Percentiles rank a stretch among this genome's conserved stretches.
Evolutionary conservation across 2,329 filamentous ascomycete genomes (phyloP).

Genomic region (Penicillium capsulatum): DNA sequence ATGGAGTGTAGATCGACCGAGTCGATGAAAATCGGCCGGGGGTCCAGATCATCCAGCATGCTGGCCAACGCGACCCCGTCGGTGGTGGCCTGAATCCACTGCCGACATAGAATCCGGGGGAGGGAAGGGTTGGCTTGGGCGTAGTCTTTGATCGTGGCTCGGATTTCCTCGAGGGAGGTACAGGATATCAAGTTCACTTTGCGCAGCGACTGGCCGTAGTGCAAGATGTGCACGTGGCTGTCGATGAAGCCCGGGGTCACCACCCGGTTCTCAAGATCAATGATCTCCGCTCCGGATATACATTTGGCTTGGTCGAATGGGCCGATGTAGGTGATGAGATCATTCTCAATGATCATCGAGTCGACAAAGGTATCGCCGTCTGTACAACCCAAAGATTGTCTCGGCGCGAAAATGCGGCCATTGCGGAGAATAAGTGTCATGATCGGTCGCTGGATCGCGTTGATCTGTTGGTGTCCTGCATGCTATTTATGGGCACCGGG

Average conservation of each 20-base stretch:
- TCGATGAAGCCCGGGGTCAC: slow-evolving; percentile 50
- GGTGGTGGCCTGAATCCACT: slow-evolving; percentile 51
- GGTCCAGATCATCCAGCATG: slow-evolving; percentile 48
- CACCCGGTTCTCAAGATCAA: slow-evolving; percentile 37
- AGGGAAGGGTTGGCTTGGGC: slow-evolving; percentile 39
- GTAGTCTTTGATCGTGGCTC: slow-evolving; percentile 39
- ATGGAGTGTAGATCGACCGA: slow-evolving; percentile 50
- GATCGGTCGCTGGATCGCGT: background rate
- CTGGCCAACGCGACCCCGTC: slow-evolving; percentile 42
- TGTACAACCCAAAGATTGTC: too few species aligned
- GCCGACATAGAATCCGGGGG: slow-evolving; percentile 44
- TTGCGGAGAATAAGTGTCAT: slow-evolving; percentile 32
- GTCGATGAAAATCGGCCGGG: slow-evolving; percentile 48
- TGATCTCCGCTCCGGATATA: slow-evolving; percentile 18
- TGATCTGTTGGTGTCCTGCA: background rate
- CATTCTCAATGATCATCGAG: slow-evolving; percentile 40
- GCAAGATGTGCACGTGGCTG: slow-evolving; percentile 49
- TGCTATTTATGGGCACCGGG: background rate
- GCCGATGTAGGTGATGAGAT: slow-evolving; percentile 43
- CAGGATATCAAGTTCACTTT: slow-evolving; percentile 45
- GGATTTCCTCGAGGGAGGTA: slow-evolving; percentile 44
- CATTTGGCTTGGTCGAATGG: slow-evolving; percentile 24
- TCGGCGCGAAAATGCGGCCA: slow-evolving; percentile 32
- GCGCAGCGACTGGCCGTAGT: slow-evolving; percentile 47
- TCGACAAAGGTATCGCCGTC: slow-evolving; percentile 27